Conservation (phyloP, 1,284 basidiomycete species). For the Hemileia vastatrix region DNA sequence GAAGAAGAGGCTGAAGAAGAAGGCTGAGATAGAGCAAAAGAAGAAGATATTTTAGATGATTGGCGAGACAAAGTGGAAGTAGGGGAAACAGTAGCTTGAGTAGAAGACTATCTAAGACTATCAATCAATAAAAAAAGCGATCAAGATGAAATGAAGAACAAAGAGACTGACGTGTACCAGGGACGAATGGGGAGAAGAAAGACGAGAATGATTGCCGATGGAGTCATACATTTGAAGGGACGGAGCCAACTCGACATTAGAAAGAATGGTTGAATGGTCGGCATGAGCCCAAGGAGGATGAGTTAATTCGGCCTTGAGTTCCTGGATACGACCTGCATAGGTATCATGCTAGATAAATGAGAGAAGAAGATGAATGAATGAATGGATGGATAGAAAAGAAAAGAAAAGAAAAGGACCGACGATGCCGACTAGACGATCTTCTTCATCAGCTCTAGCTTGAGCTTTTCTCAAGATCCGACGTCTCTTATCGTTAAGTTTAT, state of each 20-base stretch:
- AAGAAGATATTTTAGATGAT: background rate
- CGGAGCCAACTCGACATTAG: background rate
- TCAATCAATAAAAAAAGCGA: too few species aligned
- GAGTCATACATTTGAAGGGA: background rate
- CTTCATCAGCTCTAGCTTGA: slow-evolving; percentile 16
- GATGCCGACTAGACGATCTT: slow-evolving; percentile 12
- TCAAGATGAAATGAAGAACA: background rate
- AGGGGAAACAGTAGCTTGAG: too few species aligned
- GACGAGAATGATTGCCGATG: background rate
- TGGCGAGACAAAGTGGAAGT: too few species aligned
- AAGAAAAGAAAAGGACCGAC: background rate
- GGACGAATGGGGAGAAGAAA: background rate
- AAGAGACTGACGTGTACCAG: background rate
- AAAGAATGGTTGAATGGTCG: background rate
- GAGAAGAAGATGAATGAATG: background rate
- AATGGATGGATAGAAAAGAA: background rate
- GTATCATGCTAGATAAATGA: slow-evolving; percentile 10
- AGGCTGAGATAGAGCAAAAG: background rate
- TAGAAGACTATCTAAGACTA: too few species aligned
- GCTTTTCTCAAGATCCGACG: slow-evolving; percentile 6
- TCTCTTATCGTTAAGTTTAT: slow-evolving; percentile 5
- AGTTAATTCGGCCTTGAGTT: slow-evolving; percentile 11
- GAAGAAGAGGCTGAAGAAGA: background rate
- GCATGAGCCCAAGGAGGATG: background rate
- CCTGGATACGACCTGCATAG: slow-evolving; percentile 14